Base-by-base conservation (phyloP, 1,139 yeast species). In the Suhomyces bokatorum region DNA sequence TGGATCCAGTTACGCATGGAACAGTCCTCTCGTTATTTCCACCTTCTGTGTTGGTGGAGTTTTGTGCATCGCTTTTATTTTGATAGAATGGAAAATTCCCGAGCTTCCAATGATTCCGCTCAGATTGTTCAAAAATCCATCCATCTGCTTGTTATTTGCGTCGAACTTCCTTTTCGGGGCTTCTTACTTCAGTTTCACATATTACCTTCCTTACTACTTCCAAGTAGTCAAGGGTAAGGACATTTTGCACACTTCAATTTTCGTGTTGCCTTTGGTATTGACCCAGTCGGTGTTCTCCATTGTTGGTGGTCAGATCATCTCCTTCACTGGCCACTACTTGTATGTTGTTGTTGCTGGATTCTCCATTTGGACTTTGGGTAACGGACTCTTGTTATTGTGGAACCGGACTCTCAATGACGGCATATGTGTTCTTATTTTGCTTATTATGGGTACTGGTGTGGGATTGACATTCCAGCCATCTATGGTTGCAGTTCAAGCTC, bases 41-140 rank as follows among this genome's bases (percentile, higher is more conserved):
- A 64, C 79, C 63, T 68, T 79, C 41, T 55, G 66, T 1, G 54
- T 80, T 22, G 84, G 85, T 4, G 76, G 75, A 0, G 46, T 64
- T 0, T 65, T 70, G 24, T 59, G 78, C 27, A 38, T 67, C 1
- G 57, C 54, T 0, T 81, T 81, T 47, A 39, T 80, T 1, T 33
- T 75, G 6, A 63, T 75, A n/a, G 85, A 81, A 55, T 67, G 74
- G 67, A 78, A 70, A 48, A 39, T 75, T 3, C 75, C 85, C 0
- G 66, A 58, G 43, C 59, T 80, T 16, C 85, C 86, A 9, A 76
- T 80, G 77, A 65, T 81, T 32, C 84, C 84, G n/a, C 59, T 79
- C 37, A 55, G 69, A 31, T 56, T 78, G 32, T 78, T 78, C 60
- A 69, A 59, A 39, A 59, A 58, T 39, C 61, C 66, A 3, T 65